These are phyloP conservation scores for Truncatella angustata DNA, from an alignment of 2,329 filamentous ascomycete species.

Conservation along the genomic window DNA sequence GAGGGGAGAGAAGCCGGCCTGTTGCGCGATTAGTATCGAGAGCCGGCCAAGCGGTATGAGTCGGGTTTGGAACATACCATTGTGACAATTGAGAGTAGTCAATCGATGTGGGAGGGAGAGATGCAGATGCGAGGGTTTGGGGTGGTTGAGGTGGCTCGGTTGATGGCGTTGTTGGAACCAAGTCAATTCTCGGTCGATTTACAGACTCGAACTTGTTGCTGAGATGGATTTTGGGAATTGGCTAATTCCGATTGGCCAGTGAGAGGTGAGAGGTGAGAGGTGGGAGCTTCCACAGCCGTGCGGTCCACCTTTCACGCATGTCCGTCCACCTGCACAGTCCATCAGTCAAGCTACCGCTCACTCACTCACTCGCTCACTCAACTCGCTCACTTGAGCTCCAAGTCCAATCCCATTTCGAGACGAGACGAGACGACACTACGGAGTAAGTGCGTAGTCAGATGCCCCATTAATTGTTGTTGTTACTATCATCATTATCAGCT, in stretches of 20 bases:
- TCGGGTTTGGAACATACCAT: slow-evolving; percentile 52
- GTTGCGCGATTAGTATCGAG: slow-evolving; percentile 31
- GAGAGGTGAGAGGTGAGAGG: no score
- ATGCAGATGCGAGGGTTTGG: slow-evolving; percentile 1
- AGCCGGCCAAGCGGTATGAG: slow-evolving; percentile 9
- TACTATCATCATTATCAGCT: no score
- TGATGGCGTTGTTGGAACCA: slow-evolving; percentile 7
- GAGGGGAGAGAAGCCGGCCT: slow-evolving; percentile 46
- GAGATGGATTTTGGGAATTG: slow-evolving; percentile 20
- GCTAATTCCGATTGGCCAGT: slow-evolving; percentile 31
- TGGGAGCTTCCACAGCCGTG: slow-evolving; percentile 11
- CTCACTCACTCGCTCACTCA: no score
- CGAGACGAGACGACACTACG: no score
- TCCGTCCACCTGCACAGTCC: no score
- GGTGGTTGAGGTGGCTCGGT: slow-evolving; percentile 12
- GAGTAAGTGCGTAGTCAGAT: no score
- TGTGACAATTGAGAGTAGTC: slow-evolving; percentile 30
- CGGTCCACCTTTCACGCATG: slow-evolving; percentile 1
- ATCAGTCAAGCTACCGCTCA: no score
- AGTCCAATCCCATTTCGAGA: no score
- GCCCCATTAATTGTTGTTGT: no score
- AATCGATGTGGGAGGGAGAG: slow-evolving; percentile 6
- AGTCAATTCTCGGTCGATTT: background rate
- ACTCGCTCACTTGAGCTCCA: no score
- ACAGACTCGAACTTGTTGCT: slow-evolving; percentile 8